phyloP scores from a whole-genome alignment of 2,329 filamentous ascomycete species.

The Alternaria infectoria region DNA sequence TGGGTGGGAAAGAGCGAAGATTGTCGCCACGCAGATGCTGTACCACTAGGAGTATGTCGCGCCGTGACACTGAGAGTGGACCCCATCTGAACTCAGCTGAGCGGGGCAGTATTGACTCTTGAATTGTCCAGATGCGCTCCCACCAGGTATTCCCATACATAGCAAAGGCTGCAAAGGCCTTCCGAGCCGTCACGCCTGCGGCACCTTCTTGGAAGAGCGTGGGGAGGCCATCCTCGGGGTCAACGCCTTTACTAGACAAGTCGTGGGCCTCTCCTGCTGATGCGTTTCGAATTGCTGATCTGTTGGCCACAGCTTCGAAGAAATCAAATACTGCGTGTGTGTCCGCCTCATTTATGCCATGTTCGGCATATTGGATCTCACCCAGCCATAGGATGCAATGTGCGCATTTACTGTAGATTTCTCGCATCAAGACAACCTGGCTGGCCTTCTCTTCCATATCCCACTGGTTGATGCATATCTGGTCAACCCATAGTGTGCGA shows the following conservation, averaged over 20 bases:
- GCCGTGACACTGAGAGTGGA: constrained; percentile 6
- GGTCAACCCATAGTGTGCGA: constrained; percentile 33
- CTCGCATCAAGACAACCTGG: constrained; percentile 35
- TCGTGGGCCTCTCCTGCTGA: not conserved
- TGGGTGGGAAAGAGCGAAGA: not conserved
- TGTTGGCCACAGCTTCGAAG: not conserved
- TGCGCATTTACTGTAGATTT: constrained; percentile 29
- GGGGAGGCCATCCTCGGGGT: not conserved
- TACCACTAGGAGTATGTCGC: not conserved
- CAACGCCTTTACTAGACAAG: not conserved
- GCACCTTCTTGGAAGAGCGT: not conserved
- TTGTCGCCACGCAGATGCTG: constrained; percentile 7
- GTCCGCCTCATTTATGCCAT: not conserved
- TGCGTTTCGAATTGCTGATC: not conserved
- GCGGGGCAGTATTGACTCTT: constrained; percentile 23
- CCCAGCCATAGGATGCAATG: constrained; percentile 34
- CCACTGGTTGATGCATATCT: constrained; percentile 39
- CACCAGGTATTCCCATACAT: constrained; percentile 30
- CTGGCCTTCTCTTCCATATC: constrained; percentile 26
- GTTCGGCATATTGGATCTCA: constrained; percentile 11
- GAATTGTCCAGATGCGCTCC: constrained; percentile 26
- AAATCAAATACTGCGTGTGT: not conserved
- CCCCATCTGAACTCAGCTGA: constrained; percentile 19
- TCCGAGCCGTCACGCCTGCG: not conserved
- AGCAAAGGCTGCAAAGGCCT: constrained; percentile 16